Evolutionary conservation across 1,284 basidiomycete genomes (phyloP), one percentile per base, ranked within the genome.

Genomic region (Ganoderma leucocontextum): DNA sequence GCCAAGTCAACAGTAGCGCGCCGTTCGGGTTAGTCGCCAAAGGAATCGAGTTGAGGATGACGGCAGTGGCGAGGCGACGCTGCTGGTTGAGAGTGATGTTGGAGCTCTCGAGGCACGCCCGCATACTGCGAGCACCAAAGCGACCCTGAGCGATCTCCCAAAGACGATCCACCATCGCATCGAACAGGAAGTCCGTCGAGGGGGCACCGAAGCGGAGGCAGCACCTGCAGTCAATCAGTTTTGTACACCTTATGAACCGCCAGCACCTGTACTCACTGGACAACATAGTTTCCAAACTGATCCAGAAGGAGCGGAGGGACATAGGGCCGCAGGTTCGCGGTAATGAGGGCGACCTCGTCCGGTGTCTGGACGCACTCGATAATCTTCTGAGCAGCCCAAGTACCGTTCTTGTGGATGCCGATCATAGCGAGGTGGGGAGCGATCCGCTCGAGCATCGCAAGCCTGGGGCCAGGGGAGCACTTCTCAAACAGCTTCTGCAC

Each of bases 311-410:
- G 86, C 15, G 98, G 95, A 60, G 98, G 98, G 8, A 95, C 90
- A 78, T 97, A 99, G 0, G 98, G 91, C 63, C 94, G 85, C 70
- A 99, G 81, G 78, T 98, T 94, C 78, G 93, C 90, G 57, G 93
- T 90, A 76, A 99, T 91, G 44, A 98, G 81, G 3, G 85, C 86
- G 66, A 96, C 87, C 79, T 99, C 98, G 70, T 98, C 96, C 7
- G 93, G 90, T n/a, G 88, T 91, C 65, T 91, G 88, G 55, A 97
- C 94, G 73, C 95, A 97, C 82, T 99, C 97, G 73, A 99, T 99
- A 78, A 99, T 97, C 86, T 98, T 98, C 81, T 99, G 98, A 2
- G 97, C 97, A 0, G 98, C 97, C 98, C 98, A 99, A 0, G 98
- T 99, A 49, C 98, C 98, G 76, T 99, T 99, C 85, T 99, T 99